Evolutionary conservation across 2,329 filamentous ascomycete species (phyloP).

Genomic region (Lecanicillium sp.): DNA sequence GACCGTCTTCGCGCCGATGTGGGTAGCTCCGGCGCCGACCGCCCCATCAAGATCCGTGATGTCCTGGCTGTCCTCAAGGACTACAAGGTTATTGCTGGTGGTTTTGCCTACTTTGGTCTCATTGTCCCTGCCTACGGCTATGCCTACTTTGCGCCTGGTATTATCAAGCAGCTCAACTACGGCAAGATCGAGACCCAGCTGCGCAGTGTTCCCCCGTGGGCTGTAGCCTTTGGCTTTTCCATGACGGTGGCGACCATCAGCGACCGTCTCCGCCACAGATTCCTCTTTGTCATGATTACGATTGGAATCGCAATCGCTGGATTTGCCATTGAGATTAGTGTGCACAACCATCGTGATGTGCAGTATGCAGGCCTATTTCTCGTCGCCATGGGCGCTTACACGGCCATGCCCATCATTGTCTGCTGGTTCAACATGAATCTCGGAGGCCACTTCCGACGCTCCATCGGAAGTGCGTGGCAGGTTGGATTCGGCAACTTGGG

Average conservation of each 20-base stretch:
- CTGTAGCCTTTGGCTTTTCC: conserved; percentile 67
- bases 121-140: conserved; percentile 72
- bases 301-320: conserved; percentile 66
- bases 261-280: conserved; percentile 65
- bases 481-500: conserved; percentile 73
- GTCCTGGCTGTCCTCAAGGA: conserved; percentile 60
- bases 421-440: conserved; percentile 82
- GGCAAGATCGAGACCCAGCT: conserved; percentile 48
- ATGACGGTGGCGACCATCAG: conserved; percentile 67
- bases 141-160: conserved; percentile 68
- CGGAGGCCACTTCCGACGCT: conserved; percentile 60
- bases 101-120: conserved; percentile 74
- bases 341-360: conserved; percentile 57
- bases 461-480: conserved; percentile 68
- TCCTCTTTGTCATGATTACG: conserved; percentile 62
- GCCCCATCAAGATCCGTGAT: conserved; percentile 50
- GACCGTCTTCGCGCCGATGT: conserved; percentile 61
- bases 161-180: conserved; percentile 61
- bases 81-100: conserved; percentile 64
- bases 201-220: conserved; percentile 50
- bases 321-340: conserved; percentile 64
- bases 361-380: conserved; percentile 79
- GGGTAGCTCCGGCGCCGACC: conserved; percentile 56
- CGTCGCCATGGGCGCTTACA: conserved; percentile 70
- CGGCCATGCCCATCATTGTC: conserved; percentile 80